A percentile compares a stretch with the other conserved stretches of the same genome.
These are phyloP conservation scores for Pythium periplocum DNA, from an alignment of 352 stramenopile species.

Conservation along the genomic window DNA sequence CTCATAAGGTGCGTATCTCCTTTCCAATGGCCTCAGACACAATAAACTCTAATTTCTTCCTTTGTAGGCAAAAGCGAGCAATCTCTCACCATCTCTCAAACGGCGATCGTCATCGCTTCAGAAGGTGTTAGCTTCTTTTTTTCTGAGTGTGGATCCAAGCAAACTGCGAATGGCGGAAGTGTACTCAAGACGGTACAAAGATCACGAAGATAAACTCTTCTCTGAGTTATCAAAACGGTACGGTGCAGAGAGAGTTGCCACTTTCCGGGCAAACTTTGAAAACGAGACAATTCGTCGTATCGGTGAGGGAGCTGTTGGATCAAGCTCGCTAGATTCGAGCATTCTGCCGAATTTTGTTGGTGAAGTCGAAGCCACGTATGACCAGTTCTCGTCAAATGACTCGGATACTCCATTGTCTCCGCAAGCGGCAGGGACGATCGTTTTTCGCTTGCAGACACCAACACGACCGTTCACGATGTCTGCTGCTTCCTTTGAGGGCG, in stretches of 20 bases:
- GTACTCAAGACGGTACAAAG: conserved; percentile 62
- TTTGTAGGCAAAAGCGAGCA: not conserved
- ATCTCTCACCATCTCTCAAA: no score
- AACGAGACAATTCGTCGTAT: conserved; percentile 9
- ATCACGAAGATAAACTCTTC: conserved; percentile 63
- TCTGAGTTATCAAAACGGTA: conserved; percentile 61
- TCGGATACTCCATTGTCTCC: not conserved
- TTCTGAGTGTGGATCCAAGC: conserved; percentile 47
- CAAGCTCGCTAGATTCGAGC: not conserved
- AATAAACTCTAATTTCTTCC: not conserved
- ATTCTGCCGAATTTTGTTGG: no score
- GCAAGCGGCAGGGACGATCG: not conserved
- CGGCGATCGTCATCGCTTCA: conserved; percentile 20
- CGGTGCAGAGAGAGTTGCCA: conserved; percentile 35
- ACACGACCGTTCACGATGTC: conserved; percentile 5
- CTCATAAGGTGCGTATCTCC: not conserved
- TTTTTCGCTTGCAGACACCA: not conserved
- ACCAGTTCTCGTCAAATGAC: not conserved
- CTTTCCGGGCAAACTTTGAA: conserved; percentile 24
- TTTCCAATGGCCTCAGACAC: not conserved
- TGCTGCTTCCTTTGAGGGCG: conserved; percentile 1
- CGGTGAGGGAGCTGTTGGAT: conserved; percentile 4
- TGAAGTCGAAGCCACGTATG: not conserved
- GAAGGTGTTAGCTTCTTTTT: conserved; percentile 56
- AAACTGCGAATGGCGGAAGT: conserved; percentile 59